Evolutionary conservation across 2,329 filamentous ascomycete species (phyloP).

Genomic region (Coniochaeta sp.): DNA sequence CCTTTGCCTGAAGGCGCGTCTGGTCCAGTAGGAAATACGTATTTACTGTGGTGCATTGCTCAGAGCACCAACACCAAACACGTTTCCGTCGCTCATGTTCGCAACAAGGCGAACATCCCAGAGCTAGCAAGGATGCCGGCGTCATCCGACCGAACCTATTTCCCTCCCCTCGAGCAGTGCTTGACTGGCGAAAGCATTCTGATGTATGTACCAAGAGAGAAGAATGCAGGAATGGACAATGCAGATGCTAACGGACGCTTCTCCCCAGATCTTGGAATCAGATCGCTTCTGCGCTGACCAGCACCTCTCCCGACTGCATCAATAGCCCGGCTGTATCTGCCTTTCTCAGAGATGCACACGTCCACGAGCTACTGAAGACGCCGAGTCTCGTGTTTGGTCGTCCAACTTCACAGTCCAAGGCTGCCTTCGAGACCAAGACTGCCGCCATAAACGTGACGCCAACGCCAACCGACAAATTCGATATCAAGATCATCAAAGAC

Average conservation of each 20-base stretch:
- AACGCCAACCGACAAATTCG: constrained; percentile 56
- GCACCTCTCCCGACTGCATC: constrained; percentile 50
- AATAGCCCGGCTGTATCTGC: constrained; percentile 48
- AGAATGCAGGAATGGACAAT: constrained; percentile 1
- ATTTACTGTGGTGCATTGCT: constrained; percentile 1
- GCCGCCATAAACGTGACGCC: constrained; percentile 79
- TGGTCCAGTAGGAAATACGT: neutral
- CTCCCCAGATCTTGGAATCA: constrained; percentile 52
- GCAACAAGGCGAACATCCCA: constrained; percentile 15
- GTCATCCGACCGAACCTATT: constrained; percentile 63
- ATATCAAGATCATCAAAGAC: constrained; percentile 72
- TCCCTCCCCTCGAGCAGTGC: constrained; percentile 79
- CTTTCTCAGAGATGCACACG: constrained; percentile 66
- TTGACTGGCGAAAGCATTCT: constrained; percentile 73
- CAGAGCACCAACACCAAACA: neutral
- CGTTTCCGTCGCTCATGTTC: constrained; percentile 7
- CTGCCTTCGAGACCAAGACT: constrained; percentile 74
- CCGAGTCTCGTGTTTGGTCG: constrained; percentile 62
- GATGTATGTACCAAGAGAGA: constrained; percentile 50
- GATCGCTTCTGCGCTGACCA: constrained; percentile 45
- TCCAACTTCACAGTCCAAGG: constrained; percentile 56
- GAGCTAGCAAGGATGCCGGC: constrained; percentile 61
- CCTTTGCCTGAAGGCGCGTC: neutral
- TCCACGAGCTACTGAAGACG: constrained; percentile 59
- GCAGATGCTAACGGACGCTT: constrained; percentile 5